Conservation (phyloP, 2,329 filamentous ascomycete genomes). For the Colletotrichum eleusines region DNA sequence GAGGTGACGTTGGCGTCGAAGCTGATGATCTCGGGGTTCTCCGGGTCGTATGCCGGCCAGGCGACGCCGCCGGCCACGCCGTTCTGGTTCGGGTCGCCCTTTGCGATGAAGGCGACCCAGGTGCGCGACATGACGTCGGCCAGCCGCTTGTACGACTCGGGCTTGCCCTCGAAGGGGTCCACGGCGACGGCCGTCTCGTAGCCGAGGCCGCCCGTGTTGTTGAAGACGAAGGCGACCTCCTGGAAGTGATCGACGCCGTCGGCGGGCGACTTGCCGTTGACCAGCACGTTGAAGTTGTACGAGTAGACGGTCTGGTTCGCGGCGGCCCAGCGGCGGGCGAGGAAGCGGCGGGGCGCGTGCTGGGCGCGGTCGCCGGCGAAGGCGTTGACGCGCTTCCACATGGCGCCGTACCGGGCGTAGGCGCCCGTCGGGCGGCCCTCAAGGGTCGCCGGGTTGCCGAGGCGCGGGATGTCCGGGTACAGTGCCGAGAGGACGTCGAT, state of each 20-base stretch:
- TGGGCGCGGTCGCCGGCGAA: conserved; percentile 67
- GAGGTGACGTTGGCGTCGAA: conserved; percentile 61
- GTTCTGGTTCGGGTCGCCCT: conserved; percentile 57
- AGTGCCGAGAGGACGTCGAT: conserved; percentile 54
- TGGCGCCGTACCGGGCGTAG: conserved; percentile 52
- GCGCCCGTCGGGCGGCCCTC: conserved; percentile 46
- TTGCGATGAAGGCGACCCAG: conserved; percentile 64
- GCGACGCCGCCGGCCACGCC: conserved; percentile 12
- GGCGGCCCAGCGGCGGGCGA: conserved; percentile 64
- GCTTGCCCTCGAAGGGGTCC: conserved; percentile 56
- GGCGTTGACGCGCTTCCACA: conserved; percentile 67
- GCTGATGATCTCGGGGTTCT: conserved; percentile 58
- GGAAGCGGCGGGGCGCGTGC: conserved; percentile 65
- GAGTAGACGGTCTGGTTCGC: conserved; percentile 65
- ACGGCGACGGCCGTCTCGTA: conserved; percentile 60
- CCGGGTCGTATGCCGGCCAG: conserved; percentile 60
- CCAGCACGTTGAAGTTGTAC: conserved; percentile 60
- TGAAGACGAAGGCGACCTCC: conserved; percentile 57
- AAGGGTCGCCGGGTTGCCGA: conserved; percentile 61
- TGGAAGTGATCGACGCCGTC: conserved; percentile 48
- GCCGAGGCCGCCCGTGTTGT: conserved; percentile 62
- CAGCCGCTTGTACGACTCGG: conserved; percentile 56
- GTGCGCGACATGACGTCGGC: conserved; percentile 62
- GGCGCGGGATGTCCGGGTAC: conserved; percentile 63
- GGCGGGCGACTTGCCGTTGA: conserved; percentile 40